phyloP scores from a whole-genome alignment of 768 basidiomycete genomes.

The Lentinus tigrinus region DNA sequence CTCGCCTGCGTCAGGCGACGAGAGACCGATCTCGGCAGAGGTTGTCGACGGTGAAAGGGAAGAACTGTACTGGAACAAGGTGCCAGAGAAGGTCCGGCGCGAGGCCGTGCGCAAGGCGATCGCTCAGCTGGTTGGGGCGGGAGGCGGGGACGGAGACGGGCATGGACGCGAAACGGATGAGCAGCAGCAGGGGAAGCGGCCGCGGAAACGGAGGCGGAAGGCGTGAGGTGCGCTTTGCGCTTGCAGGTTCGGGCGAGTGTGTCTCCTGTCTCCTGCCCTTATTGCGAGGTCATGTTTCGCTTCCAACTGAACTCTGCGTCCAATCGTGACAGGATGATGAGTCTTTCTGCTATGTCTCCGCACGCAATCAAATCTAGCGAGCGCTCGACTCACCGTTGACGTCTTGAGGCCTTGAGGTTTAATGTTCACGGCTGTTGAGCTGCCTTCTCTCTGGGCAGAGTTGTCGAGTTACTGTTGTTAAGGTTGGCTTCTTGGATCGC shows the following conservation, averaged over 20 bases:
- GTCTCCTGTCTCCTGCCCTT: not conserved
- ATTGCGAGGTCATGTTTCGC: not conserved
- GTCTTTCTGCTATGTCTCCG: too few species aligned
- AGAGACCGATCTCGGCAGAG: constrained; percentile 44
- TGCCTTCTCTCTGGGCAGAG: too few species aligned
- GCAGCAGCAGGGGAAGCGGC: not conserved
- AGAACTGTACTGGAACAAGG: constrained; percentile 75
- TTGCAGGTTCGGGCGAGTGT: not conserved
- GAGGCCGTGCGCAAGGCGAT: constrained; percentile 57
- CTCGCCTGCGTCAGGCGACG: not conserved
- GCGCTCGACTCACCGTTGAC: too few species aligned
- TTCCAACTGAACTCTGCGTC: too few species aligned
- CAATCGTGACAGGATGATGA: too few species aligned
- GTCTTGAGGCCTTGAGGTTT: too few species aligned
- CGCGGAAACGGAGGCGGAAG: not conserved
- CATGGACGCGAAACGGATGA: not conserved
- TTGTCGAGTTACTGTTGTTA: too few species aligned
- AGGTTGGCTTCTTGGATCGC: too few species aligned
- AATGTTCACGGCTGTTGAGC: too few species aligned
- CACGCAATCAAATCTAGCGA: too few species aligned
- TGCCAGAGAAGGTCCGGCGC: constrained; percentile 68
- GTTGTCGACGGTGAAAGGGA: constrained; percentile 63
- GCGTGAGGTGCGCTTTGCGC: not conserved
- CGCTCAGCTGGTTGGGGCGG: not conserved
- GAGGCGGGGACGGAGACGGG: not conserved